Evolutionary conservation across 2,329 filamentous ascomycete genomes (phyloP), one percentile per base, ranked within the genome.

Genomic region (Xenosphaeropsis pyriputrescens): DNA sequence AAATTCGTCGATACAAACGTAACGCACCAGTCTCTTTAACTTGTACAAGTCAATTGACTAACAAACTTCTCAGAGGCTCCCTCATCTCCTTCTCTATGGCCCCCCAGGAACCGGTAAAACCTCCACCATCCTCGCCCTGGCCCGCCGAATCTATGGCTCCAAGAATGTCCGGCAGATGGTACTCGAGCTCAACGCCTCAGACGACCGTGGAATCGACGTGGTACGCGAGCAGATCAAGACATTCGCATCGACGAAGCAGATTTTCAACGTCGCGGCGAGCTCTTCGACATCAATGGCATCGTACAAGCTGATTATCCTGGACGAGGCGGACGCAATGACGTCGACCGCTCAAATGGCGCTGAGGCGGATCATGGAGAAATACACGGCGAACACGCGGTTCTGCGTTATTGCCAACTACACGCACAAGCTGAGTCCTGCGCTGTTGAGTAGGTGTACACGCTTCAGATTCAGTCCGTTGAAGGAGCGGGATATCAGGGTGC

Each of bases 261-360:
- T 98, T 51, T 98, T 98, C 64, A 68, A 63, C 12, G 62, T 71
- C 54, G 75, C 72, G n/a, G 65, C 71, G 32, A 65, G 67, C 6
- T 62, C 70, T 2, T 57, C 59, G 11, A 60, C 63, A 5, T 61
- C 62, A 5, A 61, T 89, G 18, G 85, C 83, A 0, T 73, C 73
- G 3, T 98, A 82, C 67, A 98, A 98, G 65, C 75, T 98, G 48
- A 96, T 98, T 55, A 85, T 98, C 39, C 74, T 98, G 4, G 91
- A 98, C 58, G 91, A 98, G 65, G 91, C 91, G n/a, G 91, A 98
- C 57, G 91, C 91, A 38, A 98, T 98, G 91, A 98, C 91, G n/a
- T 82, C 85, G 38, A 93, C 89, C 1, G 91, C 91, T 5, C 91
- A 98, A 61, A 98, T 98, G 89, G 91, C 91, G 0, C 67, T 98